A percentile compares a stretch with the other conserved stretches of the same genome.
These are phyloP conservation scores for Solanum dulcamara DNA, from an alignment of 257 asterid species.

Conservation along the genomic window DNA sequence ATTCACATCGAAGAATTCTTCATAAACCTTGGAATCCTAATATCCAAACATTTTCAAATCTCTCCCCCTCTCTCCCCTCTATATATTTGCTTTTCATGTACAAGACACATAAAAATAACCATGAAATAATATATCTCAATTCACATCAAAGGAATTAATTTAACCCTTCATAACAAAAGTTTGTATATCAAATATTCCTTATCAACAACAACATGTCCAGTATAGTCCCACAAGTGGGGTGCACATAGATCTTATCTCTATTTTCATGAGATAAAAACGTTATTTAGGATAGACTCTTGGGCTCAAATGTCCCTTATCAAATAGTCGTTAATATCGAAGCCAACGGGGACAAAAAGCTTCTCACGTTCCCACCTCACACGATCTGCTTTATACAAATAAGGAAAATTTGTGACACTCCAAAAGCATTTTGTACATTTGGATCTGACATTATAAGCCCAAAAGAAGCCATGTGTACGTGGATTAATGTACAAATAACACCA, in stretches of 20 bases:
- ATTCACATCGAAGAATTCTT: neutral
- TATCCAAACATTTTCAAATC: neutral
- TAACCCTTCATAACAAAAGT: too few species aligned
- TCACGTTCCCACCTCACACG: slow-evolving; percentile 17
- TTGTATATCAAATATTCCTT: too few species aligned
- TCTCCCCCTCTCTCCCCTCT: neutral
- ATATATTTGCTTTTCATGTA: neutral
- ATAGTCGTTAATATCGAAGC: neutral
- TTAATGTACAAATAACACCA: slow-evolving; percentile 17
- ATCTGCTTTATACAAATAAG: slow-evolving; percentile 5
- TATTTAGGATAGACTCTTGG: neutral
- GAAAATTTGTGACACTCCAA: slow-evolving; percentile 7
- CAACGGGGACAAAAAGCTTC: slow-evolving; percentile 1
- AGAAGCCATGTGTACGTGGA: neutral
- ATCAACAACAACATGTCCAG: neutral
- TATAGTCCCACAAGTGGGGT: neutral
- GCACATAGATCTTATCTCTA: neutral
- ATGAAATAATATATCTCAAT: neutral
- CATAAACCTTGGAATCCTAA: neutral
- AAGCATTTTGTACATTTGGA: slow-evolving; percentile 15
- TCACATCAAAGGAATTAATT: too few species aligned
- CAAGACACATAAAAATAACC: neutral
- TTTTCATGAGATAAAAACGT: neutral
- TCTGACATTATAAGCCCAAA: slow-evolving; percentile 17
- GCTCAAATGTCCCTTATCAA: neutral